A percentile compares a stretch with the other conserved stretches of the same genome.
Evolutionary conservation across 345 rosid species (phyloP).

Genomic region (Pistacia atlantica): DNA sequence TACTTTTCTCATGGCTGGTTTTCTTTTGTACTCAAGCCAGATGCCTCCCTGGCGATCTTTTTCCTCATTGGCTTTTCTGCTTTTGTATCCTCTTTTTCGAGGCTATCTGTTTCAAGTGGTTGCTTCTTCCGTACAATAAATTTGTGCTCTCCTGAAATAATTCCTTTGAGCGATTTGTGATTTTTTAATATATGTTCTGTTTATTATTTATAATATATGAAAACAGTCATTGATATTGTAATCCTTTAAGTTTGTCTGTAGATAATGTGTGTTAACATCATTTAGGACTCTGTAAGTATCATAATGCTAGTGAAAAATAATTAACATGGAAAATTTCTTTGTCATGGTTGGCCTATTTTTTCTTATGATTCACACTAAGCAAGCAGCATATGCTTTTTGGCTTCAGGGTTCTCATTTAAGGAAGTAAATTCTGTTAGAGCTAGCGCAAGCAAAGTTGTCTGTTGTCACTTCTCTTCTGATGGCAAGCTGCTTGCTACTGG

Average conservation of each 20-base stretch:
- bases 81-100: no score
- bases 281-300: neutral
- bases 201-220: no score
- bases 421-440: constrained; percentile 77
- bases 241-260: no score
- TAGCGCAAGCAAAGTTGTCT: constrained; percentile 72
- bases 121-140: neutral
- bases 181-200: neutral
- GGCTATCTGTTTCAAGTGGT: neutral
- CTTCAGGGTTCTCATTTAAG: constrained; percentile 68
- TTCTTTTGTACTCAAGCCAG: neutral
- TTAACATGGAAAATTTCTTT: constrained; percentile 5
- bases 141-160: no score
- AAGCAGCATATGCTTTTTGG: constrained; percentile 14
- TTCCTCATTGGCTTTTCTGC: no score
- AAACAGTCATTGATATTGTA: neutral
- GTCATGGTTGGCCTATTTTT: constrained; percentile 11
- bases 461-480: constrained; percentile 96
- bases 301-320: neutral
- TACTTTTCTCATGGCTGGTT: neutral
- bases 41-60: no score
- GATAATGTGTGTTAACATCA: neutral
- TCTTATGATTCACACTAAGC: constrained; percentile 20
- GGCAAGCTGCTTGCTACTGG: constrained; percentile 97
- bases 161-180: no score